Base-by-base conservation (phyloP, 768 basidiomycete species). In the Phylloporus scabripes region DNA sequence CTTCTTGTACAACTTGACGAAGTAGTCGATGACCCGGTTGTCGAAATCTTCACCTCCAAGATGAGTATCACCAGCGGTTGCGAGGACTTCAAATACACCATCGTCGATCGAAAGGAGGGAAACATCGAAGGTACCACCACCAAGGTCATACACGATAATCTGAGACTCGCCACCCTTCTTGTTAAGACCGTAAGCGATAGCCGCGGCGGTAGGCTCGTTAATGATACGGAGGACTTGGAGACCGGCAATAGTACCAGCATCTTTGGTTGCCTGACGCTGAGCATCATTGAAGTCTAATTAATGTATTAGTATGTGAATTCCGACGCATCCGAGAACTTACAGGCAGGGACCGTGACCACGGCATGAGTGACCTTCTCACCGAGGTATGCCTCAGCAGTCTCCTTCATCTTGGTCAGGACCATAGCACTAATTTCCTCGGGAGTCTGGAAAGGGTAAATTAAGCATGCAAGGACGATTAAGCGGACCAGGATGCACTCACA, bases 91-190 rank as follows among this genome's bases (percentile, higher is more conserved):
- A 60, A 91, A 91, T 64, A 90, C 91, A 70, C 92, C 92, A 56
- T 93, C 90, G 66, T 93, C 90, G 69, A 94, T 92, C 48, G 87
- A 88, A 28, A 97, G 81, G 54, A 97, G 88, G 43, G 93, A 97
- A 24, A 98, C 93, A 80, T 97, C 94, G 73, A 97, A 98, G 43
- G 94, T 98, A 72, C 94, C 94, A 71, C 94, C 94, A 68, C 94
- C 94, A 52, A 97, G 87, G 75, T 98, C 94, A 72, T 96, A 97
- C 65, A 97, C 92, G 59, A 96, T 91, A 67, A 98, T 93, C 64
- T 93, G 91, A 45, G 88, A 85, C 74, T 96, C 94, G 43, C 88
- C 88, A 39, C 79, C 83, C 73, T 91, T 90, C 80, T 95, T 94
- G 81, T 95, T 93, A 36, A 96, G 85, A 73, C 94, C 94, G 71